Percentiles rank a stretch among this genome's conserved stretches.
These are phyloP conservation scores for Vararia minispora DNA, from an alignment of 768 basidiomycete genomes.

Conservation along the genomic window DNA sequence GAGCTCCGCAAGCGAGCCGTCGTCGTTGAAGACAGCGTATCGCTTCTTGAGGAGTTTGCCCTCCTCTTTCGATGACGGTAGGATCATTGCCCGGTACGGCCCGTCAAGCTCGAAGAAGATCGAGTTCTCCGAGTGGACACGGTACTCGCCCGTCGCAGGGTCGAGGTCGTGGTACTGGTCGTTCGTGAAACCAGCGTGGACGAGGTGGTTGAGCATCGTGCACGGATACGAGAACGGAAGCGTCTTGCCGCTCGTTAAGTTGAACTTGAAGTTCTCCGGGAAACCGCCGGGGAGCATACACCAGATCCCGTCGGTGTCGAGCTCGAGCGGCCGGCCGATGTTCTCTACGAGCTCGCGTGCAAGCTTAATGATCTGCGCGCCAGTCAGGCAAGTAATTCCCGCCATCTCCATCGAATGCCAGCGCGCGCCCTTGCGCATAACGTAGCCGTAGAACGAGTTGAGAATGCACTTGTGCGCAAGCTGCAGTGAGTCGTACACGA, in stretches of 20 bases:
- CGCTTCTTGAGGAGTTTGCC: constrained; percentile 98
- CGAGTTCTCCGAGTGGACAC: constrained; percentile 87
- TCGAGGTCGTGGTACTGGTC: constrained; percentile 95
- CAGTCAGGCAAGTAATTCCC: constrained; percentile 95
- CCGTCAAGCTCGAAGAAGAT: constrained; percentile 99
- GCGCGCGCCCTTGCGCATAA: constrained; percentile 97
- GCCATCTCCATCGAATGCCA: constrained; percentile 99
- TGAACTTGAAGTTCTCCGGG: constrained; percentile 97
- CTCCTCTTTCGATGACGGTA: constrained; percentile 98
- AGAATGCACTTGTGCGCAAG: constrained; percentile 99
- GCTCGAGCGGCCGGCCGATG: constrained; percentile 91
- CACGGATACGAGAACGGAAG: constrained; percentile 93
- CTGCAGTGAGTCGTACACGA: constrained; percentile 95
- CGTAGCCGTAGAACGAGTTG: constrained; percentile 99
- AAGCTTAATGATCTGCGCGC: constrained; percentile 98
- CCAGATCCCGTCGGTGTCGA: constrained; percentile 99
- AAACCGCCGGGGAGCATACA: constrained; percentile 99
- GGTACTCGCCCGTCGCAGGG: constrained; percentile 73
- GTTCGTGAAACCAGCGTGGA: constrained; percentile 92
- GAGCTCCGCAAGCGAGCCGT: constrained; percentile 93
- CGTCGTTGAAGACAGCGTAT: constrained; percentile 97
- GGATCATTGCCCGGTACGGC: constrained; percentile 97
- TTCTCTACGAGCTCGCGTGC: constrained; percentile 94
- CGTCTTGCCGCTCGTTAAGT: constrained; percentile 76
- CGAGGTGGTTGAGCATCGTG: constrained; percentile 98